These are phyloP conservation scores for Plasmodium coatneyi DNA, from an alignment of 169 alveolate genomes.

Conservation along the genomic window DNA sequence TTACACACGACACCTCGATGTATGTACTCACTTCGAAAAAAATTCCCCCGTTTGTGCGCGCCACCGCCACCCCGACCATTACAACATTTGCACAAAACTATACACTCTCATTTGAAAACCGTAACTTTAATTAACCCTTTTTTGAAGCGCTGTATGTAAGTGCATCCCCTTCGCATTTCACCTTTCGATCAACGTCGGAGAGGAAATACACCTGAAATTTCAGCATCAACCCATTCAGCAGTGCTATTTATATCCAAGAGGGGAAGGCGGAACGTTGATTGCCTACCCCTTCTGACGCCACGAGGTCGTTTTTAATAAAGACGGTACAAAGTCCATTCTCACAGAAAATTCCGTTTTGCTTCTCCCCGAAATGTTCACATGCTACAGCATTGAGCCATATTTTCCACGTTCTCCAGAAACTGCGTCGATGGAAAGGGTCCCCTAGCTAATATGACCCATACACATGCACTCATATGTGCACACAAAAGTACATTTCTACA, in stretches of 20 bases:
- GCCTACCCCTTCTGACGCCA: background rate
- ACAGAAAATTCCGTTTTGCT: background rate
- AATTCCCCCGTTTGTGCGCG: background rate
- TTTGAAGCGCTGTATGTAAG: background rate
- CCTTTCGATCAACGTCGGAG: background rate
- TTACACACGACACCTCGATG: background rate
- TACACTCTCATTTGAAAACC: background rate
- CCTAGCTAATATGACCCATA: background rate
- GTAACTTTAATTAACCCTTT: background rate
- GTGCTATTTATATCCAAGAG: background rate
- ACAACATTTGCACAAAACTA: background rate
- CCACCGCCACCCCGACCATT: background rate
- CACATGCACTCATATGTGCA: background rate
- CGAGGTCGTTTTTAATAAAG: background rate
- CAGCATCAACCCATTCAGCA: background rate
- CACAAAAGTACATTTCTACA: background rate
- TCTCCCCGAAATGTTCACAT: background rate
- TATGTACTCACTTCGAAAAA: background rate
- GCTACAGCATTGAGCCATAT: background rate
- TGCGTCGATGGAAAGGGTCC: background rate
- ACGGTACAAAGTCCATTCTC: background rate
- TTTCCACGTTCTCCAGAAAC: background rate
- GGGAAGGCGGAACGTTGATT: background rate
- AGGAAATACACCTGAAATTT: background rate
- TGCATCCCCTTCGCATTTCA: background rate